These are phyloP conservation scores for Hyaloraphidium curvatum DNA, from an alignment of 192 early-diverging fungal species.

Conservation along the genomic window DNA sequence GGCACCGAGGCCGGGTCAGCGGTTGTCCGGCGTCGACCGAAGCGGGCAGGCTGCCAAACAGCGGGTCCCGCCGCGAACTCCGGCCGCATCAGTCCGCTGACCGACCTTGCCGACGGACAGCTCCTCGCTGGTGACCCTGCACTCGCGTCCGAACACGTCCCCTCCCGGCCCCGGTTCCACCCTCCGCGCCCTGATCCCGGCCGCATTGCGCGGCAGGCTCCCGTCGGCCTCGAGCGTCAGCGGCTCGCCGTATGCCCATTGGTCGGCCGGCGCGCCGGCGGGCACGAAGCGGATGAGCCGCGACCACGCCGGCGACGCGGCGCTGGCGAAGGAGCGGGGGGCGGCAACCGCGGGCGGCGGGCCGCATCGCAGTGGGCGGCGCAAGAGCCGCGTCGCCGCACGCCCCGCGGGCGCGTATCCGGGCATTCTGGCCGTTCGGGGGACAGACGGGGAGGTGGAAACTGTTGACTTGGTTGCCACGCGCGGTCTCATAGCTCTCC, in stretches of 20 bases:
- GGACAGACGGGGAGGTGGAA: no score
- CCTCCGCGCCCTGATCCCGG: not conserved
- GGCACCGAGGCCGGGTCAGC: not conserved
- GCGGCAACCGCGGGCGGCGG: no score
- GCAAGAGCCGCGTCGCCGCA: no score
- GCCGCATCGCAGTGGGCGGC: no score
- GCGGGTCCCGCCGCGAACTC: no score
- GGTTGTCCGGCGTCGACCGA: no score
- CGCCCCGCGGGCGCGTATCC: no score
- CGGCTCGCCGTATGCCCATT: conserved; percentile 1
- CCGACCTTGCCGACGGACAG: not conserved
- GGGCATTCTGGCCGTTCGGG: no score
- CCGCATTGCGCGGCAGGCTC: not conserved
- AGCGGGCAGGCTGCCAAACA: not conserved
- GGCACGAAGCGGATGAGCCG: not conserved
- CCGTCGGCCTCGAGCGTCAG: not conserved
- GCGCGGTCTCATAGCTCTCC: no score
- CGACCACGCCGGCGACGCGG: not conserved
- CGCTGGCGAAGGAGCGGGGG: no score
- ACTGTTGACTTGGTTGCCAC: no score
- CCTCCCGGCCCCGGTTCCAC: not conserved
- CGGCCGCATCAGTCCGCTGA: no score
- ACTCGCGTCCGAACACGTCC: not conserved
- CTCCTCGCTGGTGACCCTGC: not conserved
- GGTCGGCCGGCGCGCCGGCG: not conserved